Evolutionary conservation across 2,329 filamentous ascomycete species (phyloP), one percentile per base, ranked within the genome.

Genomic region (Epichloe gansuensis): DNA sequence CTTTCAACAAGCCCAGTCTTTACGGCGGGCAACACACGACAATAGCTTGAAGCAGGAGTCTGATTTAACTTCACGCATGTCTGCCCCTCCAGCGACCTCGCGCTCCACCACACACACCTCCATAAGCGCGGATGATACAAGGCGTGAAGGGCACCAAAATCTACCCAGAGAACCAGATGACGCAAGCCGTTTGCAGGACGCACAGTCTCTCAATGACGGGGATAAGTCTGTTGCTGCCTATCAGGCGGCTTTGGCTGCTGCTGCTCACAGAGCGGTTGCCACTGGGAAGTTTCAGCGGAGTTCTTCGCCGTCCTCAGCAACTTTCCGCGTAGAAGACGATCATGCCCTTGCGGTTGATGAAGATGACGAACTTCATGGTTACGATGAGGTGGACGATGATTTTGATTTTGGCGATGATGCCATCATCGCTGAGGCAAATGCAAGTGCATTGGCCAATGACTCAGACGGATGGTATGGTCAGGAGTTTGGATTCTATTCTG

Each of bases 401-500:
- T 80, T 81, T 54, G 81, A 84, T 45, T 76, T 87, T 49, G 87
- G 88, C 54, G 90, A 97, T 58, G 91, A 96, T 60, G 82, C 83
- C 35, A 93, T 97, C 60, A 94, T 98, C 55, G 91, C 91, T 0
- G 93, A 90, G 54, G 93, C 93, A 5, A 98, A 98, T 60, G 91
- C 91, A 0, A 91, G 93, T 65, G 93, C 87, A 1, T 75, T 98
- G 7, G 91, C 93, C 46, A 91, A 89, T 59, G 93, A 98, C 62
- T 85, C 85, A 6, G 91, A 96, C 57, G 91, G 89, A 0, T 94
- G 93, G 72, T 98, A 98, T 63, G 93, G 93, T 0, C 85, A 90
- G 59, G 93, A 98, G 65, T 98, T 98, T 63, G 91, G 90, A 0
- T 98, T 98, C 67, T 98, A 95, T 66, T 89, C 91, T 1, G 73